Base-by-base conservation (phyloP, 768 basidiomycete species). In the Cystobasidium onofrii region DNA sequence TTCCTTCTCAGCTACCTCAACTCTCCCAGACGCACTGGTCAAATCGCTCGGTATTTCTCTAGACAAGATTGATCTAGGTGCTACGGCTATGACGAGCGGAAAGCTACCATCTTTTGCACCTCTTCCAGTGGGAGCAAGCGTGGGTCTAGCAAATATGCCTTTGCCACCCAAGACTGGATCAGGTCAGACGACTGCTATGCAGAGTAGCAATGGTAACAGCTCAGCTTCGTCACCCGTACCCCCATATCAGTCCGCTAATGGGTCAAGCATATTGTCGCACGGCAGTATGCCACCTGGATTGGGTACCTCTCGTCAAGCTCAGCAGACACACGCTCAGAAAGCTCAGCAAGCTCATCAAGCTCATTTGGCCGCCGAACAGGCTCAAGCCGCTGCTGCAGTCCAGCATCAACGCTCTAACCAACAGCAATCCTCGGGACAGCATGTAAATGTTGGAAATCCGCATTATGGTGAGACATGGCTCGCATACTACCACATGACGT, bases 311-410 rank as follows among this genome's bases (percentile, higher is more conserved):
- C 50, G 69, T 60, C 69, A 71, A 55, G 69, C 69, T 3, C 69
- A 71, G 69, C 69, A 71, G 27, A 52, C 69, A 12, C 69, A 71
- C 29, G 69, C 69, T 12, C 69, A 71, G 55, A 52, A 57, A 18
- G 69, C 69, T 10, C 69, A 71, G 69, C 69, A 71, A 43, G 69
- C 69, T 60, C 69, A 71, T 52, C 65, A 67, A 52, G 65, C 65
- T n/a, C 46, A 67, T n/a, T 10, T 67, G 3, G 65, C 65, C 17
- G 65, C 65, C 23, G 36, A 67, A 31, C 65, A 67, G 44, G 65
- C 65, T 41, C 65, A 67, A 60, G 44, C 65, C n/a, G 65, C 41
- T 17, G 44, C 65, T 46, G 65, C 39, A 10, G 10, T 29, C 44
- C 41, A 36, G n/a, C 57, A 34, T 27, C 33, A 27, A 39, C 23